phyloP scores from a whole-genome alignment of 345 rosid genomes.

The Bruguiera sexangula region DNA sequence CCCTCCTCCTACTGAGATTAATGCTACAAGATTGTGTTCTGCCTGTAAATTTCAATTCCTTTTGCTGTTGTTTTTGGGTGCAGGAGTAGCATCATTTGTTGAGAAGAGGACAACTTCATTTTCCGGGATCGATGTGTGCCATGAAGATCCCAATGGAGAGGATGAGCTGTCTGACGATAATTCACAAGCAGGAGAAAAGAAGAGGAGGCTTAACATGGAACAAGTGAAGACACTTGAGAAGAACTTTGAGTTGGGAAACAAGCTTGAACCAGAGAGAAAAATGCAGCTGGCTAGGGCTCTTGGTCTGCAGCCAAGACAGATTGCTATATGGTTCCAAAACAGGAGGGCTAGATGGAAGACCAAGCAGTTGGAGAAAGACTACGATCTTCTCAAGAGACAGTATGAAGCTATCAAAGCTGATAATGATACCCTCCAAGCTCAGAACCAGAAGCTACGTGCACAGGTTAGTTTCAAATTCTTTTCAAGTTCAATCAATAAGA shows the following conservation, averaged over 20 bases:
- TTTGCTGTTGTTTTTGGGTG: constrained; percentile 12
- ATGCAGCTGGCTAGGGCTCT: constrained; percentile 94
- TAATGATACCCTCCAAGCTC: constrained; percentile 76
- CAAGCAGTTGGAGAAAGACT: constrained; percentile 93
- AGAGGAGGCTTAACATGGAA: constrained; percentile 87
- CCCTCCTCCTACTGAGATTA: neutral
- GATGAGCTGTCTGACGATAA: constrained; percentile 93
- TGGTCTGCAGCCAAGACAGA: constrained; percentile 92
- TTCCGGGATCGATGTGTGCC: constrained; percentile 51
- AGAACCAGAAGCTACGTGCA: constrained; percentile 77
- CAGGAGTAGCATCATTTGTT: constrained; percentile 77
- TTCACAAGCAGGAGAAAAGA: constrained; percentile 92
- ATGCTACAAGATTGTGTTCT: neutral
- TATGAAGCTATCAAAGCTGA: constrained; percentile 74
- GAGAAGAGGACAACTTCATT: constrained; percentile 79
- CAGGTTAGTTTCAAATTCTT: constrained; percentile 43
- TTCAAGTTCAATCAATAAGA: no score
- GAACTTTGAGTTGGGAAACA: constrained; percentile 90
- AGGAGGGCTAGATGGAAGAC: constrained; percentile 97
- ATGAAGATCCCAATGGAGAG: constrained; percentile 47
- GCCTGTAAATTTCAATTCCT: neutral
- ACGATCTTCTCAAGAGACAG: constrained; percentile 77
- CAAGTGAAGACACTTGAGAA: constrained; percentile 94
- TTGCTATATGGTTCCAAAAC: constrained; percentile 98
- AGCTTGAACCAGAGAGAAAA: constrained; percentile 98